Base-by-base conservation (phyloP, 1,284 basidiomycete genomes). In the Xerocomus minutiporus region DNA sequence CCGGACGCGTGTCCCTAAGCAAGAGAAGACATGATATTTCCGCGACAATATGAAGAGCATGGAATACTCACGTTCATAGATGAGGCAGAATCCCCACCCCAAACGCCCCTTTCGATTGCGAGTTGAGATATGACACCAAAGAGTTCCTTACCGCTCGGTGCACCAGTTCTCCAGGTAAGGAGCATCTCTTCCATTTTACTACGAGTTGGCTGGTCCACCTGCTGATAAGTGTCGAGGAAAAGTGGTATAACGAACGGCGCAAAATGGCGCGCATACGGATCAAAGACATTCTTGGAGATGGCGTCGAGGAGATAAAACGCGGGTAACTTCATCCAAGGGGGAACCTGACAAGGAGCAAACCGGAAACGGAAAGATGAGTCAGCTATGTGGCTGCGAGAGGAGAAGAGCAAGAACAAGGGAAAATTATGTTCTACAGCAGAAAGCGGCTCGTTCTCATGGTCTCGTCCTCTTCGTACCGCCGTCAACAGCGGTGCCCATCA, bases 161-260 rank as follows among this genome's bases (percentile, higher is more conserved):
- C 85, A 34, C 91, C 91, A 32, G 84, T 88, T 31, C 93, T 80
- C 94, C 94, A 97, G 8, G 94, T 93, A 36, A 91, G 73, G 17
- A 97, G 80, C 84, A 97, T 92, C 70, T 97, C 94, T 66, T 95
- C 92, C 89, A 97, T 93, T 72, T 96, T 97, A 68, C 84, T 82
- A 57, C 88, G 86, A 7, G 91, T 96, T 35, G 74, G 73, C 38
- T 84, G 83, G 66, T 96, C 93, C 57, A 95, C 92, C 60, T 84
- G 80, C 51, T 80, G 78, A 71, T 97, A 96, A 29, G 93, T 86
- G 58, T 89, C 83, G 60, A 94, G 75, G 72, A 93, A 97, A 7
- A 94, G 73, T 23, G 81, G 78, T 48, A 86, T 83, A 53, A 93
- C 85, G 63, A 91, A 80, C 5, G 83, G 78, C 20, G 89, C 77